Percentiles rank a stretch among this genome's conserved stretches.
Conservation (phyloP, 1,284 basidiomycete genomes). For the Trichosporon asahii region DNA sequence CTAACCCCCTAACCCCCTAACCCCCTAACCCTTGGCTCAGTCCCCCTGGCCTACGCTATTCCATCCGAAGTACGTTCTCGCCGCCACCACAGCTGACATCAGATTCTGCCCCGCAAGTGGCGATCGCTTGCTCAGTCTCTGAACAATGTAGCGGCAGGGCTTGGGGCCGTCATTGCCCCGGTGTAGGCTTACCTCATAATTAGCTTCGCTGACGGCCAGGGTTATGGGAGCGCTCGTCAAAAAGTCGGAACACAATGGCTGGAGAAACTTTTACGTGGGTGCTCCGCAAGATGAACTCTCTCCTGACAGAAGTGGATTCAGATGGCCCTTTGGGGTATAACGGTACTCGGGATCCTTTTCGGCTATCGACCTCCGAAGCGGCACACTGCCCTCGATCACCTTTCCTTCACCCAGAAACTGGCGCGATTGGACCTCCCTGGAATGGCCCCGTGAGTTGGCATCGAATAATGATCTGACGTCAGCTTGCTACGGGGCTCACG, state of each 20-base stretch:
- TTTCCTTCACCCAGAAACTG: conserved; percentile 12
- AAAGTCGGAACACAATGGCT: neutral
- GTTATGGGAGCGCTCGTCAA: conserved; percentile 1
- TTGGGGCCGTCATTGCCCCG: neutral
- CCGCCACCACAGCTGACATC: neutral
- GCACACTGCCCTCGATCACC: conserved; percentile 16
- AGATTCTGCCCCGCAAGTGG: conserved; percentile 18
- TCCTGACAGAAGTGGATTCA: conserved; percentile 18
- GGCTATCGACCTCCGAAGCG: conserved; percentile 21
- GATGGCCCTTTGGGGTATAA: conserved; percentile 17
- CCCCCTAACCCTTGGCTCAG: no score
- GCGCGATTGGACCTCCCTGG: conserved; percentile 15
- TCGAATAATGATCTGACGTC: neutral
- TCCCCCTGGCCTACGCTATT: conserved; percentile 19
- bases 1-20: no score
- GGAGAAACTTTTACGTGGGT: conserved; percentile 17
- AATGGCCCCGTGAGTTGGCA: conserved; percentile 9
- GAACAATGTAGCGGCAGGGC: conserved; percentile 13
- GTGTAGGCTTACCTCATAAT: neutral
- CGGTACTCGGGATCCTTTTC: conserved; percentile 4
- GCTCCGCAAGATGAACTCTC: no score
- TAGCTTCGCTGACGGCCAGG: neutral
- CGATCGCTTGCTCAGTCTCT: conserved; percentile 6
- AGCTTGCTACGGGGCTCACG: conserved; percentile 7
- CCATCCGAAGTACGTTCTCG: conserved; percentile 12